phyloP scores from a whole-genome alignment of 208 protist genomes.

The Trichomonas vaginalis region DNA sequence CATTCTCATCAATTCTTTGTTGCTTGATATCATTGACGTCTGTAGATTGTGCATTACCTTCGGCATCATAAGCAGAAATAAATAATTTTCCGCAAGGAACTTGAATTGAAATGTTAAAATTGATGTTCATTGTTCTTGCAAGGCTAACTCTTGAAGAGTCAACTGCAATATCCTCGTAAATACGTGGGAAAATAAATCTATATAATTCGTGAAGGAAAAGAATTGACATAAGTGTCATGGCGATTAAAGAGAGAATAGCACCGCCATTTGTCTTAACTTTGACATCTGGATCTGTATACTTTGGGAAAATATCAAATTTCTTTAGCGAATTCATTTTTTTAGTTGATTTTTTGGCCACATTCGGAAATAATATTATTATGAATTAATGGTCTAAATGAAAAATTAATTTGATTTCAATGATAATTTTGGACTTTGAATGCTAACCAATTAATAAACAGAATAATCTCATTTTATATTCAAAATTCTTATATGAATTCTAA shows the following conservation, averaged over 20 bases:
- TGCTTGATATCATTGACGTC: not conserved
- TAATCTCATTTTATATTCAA: too few species aligned
- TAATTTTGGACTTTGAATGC: too few species aligned
- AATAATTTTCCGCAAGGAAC: not conserved
- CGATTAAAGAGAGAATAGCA: not conserved
- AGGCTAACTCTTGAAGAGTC: not conserved
- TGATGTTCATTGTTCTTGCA: not conserved
- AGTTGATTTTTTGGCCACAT: not conserved
- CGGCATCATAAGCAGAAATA: not conserved
- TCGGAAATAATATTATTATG: too few species aligned
- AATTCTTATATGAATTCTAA: too few species aligned
- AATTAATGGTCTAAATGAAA: too few species aligned
- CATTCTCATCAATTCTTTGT: not conserved
- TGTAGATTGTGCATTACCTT: not conserved
- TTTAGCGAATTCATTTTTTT: not conserved
- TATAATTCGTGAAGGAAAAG: not conserved
- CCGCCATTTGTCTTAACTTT: not conserved
- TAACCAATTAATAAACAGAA: too few species aligned
- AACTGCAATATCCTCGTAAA: not conserved
- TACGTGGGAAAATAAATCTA: not conserved
- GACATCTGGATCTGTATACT: slow-evolving; percentile 9
- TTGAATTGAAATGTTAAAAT: not conserved
- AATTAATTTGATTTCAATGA: too few species aligned
- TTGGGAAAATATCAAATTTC: slow-evolving; percentile 4
- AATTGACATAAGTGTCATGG: not conserved